Evolutionary conservation across 192 early-diverging fungal species (phyloP).

Genomic region (Phycomyces blakesleeanus): DNA sequence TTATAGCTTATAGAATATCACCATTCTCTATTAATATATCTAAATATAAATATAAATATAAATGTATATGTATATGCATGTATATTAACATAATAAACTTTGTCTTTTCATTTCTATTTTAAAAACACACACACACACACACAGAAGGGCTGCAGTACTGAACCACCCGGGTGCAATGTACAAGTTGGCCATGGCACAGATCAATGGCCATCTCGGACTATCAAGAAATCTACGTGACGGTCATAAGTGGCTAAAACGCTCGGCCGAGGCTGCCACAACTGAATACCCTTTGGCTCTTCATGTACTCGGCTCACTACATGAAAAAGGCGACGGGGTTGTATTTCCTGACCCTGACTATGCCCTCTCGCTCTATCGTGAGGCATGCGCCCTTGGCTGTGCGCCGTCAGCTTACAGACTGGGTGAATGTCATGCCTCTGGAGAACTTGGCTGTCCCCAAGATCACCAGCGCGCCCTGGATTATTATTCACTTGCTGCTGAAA

Average conservation of each 20-base stretch:
- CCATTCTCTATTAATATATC: too few relatives aligned
- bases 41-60: too few relatives aligned
- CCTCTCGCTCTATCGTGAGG: conserved; percentile 51
- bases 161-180: conserved; percentile 63
- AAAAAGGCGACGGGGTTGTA: conserved; percentile 44
- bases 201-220: conserved; percentile 50
- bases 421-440: conserved; percentile 56
- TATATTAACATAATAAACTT: too few relatives aligned
- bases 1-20: too few relatives aligned
- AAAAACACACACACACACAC: neutral
- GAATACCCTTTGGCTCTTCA: conserved; percentile 60
- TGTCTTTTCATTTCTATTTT: neutral
- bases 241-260: conserved; percentile 57
- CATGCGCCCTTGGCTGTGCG: conserved; percentile 58
- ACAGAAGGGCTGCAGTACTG: conserved; percentile 33
- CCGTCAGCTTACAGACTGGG: conserved; percentile 56
- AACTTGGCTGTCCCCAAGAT: conserved; percentile 45
- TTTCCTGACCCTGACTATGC: conserved; percentile 58
- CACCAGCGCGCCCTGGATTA: conserved; percentile 46
- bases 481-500: conserved; percentile 54
- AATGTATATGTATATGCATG: too few relatives aligned
- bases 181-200: conserved; percentile 41
- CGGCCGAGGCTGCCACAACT: conserved; percentile 51
- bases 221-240: conserved; percentile 53
- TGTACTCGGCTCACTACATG: conserved; percentile 56